Conservation (phyloP, 257 asterid genomes). For the Jaltomata sinuosa region DNA sequence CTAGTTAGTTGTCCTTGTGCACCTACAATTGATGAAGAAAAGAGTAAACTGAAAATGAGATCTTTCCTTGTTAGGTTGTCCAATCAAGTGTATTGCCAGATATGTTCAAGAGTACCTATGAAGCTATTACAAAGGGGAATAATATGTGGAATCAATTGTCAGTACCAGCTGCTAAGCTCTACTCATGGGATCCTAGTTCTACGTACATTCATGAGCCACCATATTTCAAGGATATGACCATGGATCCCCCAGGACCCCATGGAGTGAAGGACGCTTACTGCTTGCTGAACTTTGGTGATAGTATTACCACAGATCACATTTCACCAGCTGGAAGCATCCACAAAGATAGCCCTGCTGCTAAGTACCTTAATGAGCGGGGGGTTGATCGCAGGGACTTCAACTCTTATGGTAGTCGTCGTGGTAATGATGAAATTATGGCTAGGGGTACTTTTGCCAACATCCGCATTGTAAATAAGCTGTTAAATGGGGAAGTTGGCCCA, state of each 20-base stretch:
- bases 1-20: neutral
- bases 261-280: conserved; percentile 91
- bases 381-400: conserved; percentile 84
- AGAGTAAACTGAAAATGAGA: neutral
- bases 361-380: conserved; percentile 61
- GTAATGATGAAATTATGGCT: conserved; percentile 14
- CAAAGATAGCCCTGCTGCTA: conserved; percentile 96
- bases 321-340: conserved; percentile 96
- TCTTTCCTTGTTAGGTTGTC: conserved; percentile 44
- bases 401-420: conserved; percentile 28
- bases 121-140: conserved; percentile 79
- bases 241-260: conserved; percentile 85
- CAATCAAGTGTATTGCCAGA: conserved; percentile 85
- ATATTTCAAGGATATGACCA: conserved; percentile 78
- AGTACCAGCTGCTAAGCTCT: conserved; percentile 49
- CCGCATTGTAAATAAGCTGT: conserved; percentile 7
- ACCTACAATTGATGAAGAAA: neutral
- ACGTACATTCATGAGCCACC: conserved; percentile 98
- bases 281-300: conserved; percentile 83
- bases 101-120: conserved; percentile 88
- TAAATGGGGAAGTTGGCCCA: conserved; percentile 13
- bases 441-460: conserved; percentile 18
- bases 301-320: conserved; percentile 92
- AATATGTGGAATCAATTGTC: conserved; percentile 86
- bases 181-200: conserved; percentile 78